These are phyloP conservation scores for Vigna reflexopilosa DNA, from an alignment of 306 rosid species.

Conservation along the genomic window DNA sequence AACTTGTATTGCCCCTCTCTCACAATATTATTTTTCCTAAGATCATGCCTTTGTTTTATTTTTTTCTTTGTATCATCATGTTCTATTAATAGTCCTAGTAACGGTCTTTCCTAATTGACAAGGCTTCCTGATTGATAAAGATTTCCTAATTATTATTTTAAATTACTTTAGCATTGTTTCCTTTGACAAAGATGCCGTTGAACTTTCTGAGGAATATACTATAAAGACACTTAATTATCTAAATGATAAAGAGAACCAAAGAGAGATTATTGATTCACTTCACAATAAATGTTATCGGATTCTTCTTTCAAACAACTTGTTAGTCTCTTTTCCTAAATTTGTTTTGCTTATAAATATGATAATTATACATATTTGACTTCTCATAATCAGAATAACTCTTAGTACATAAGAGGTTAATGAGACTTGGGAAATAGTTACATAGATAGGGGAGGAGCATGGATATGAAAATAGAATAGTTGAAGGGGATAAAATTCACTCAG, in stretches of 20 bases:
- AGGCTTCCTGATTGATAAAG: slow-evolving; percentile 27
- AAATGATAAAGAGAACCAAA: slow-evolving; percentile 61
- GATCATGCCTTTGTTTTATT: slow-evolving; percentile 24
- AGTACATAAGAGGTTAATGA: not conserved
- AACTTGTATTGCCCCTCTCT: not conserved
- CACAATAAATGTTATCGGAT: slow-evolving; percentile 51
- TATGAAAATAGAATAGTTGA: not conserved
- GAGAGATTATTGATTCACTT: slow-evolving; percentile 59
- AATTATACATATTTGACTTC: slow-evolving; percentile 23
- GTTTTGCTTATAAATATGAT: slow-evolving; percentile 15
- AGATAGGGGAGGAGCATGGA: not conserved
- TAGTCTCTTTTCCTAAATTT: slow-evolving; percentile 29
- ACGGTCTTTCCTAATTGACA: slow-evolving; percentile 32
- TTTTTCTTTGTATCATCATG: slow-evolving; percentile 4
- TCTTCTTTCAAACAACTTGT: slow-evolving; percentile 58
- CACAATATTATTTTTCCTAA: not conserved
- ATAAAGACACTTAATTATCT: slow-evolving; percentile 67
- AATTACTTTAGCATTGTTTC: slow-evolving; percentile 41
- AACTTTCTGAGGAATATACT: slow-evolving; percentile 75
- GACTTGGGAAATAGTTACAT: not conserved
- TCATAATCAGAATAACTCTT: not conserved
- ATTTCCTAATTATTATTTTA: slow-evolving; percentile 36
- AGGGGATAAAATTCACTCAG: not conserved
- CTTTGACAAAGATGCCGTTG: slow-evolving; percentile 59
- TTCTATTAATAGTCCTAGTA: slow-evolving; percentile 9